These are phyloP conservation scores for Quercus tomentella DNA, from an alignment of 331 rosid species.

Conservation along the genomic window DNA sequence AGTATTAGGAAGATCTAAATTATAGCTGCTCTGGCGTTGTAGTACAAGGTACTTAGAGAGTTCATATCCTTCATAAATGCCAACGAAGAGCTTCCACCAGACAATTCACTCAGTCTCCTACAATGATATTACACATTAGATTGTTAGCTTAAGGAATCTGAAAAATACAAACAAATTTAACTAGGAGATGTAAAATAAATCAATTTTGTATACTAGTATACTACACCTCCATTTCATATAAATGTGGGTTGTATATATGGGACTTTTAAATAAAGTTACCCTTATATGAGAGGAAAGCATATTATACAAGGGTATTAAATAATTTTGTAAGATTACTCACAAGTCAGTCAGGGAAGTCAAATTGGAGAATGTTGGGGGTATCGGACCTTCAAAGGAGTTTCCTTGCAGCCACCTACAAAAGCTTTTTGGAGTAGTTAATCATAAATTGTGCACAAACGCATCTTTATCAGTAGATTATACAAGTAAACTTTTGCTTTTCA, in stretches of 20 bases:
- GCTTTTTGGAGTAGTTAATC: neutral
- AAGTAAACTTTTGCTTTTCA: neutral
- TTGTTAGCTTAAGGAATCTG: conserved; percentile 14
- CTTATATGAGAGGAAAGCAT: too few species aligned
- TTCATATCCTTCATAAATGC: too few species aligned
- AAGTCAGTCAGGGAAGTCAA: conserved; percentile 54
- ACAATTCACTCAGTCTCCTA: too few species aligned
- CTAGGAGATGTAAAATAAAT: neutral
- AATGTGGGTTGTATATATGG: too few species aligned
- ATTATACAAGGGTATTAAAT: too few species aligned
- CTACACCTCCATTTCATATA: too few species aligned
- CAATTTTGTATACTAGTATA: too few species aligned
- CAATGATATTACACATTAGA: too few species aligned
- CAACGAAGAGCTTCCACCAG: too few species aligned
- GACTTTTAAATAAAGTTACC: too few species aligned
- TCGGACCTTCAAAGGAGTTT: conserved; percentile 65
- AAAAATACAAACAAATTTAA: neutral
- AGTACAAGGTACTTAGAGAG: conserved; percentile 54
- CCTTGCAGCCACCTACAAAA: conserved; percentile 46
- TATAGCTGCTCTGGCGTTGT: neutral
- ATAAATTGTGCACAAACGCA: neutral
- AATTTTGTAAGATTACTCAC: conserved; percentile 34
- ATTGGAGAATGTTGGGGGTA: conserved; percentile 57
- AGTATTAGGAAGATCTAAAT: too few species aligned
- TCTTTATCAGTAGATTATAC: neutral